Conservation (phyloP, 176 grass and related monocot genomes). For the Paspalum vaginatum region DNA sequence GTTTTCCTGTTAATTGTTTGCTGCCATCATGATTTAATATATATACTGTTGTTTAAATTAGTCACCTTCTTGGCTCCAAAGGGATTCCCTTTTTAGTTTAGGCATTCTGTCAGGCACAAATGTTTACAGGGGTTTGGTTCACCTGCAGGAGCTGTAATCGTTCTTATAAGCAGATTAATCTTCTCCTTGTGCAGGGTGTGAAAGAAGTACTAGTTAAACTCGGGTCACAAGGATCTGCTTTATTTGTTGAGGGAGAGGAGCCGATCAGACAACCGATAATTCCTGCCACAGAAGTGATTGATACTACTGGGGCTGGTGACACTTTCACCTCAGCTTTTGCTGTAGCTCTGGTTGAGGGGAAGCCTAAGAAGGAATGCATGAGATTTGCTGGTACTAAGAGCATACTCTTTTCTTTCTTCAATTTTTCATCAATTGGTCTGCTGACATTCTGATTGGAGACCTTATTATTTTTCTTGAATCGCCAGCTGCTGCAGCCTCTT, state of each 20-base stretch:
- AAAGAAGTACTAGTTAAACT: constrained; percentile 93
- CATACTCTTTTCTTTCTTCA: neutral
- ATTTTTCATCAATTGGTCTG: constrained; percentile 7
- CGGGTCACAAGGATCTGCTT: constrained; percentile 82
- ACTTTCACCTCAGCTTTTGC: constrained; percentile 98
- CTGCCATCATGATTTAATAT: neutral
- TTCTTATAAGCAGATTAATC: constrained; percentile 9
- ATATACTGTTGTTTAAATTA: constrained; percentile 2
- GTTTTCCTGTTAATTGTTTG: constrained; percentile 6
- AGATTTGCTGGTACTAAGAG: constrained; percentile 78
- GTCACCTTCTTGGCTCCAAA: neutral
- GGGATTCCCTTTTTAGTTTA: neutral
- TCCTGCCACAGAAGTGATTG: constrained; percentile 72
- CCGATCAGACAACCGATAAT: constrained; percentile 71
- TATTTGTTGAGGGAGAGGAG: constrained; percentile 85
- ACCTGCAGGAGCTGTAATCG: neutral
- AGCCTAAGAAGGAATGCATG: constrained; percentile 81
- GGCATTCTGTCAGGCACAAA: constrained; percentile 16
- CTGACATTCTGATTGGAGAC: constrained; percentile 11
- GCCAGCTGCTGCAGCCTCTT: constrained; percentile 85
- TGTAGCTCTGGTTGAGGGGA: constrained; percentile 86
- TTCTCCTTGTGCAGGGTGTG: constrained; percentile 56
- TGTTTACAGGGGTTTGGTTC: neutral
- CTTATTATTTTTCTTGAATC: constrained; percentile 28
- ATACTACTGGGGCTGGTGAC: constrained; percentile 91